Conservation (phyloP, 2,329 filamentous ascomycete genomes). For the Calycina herbarum region DNA sequence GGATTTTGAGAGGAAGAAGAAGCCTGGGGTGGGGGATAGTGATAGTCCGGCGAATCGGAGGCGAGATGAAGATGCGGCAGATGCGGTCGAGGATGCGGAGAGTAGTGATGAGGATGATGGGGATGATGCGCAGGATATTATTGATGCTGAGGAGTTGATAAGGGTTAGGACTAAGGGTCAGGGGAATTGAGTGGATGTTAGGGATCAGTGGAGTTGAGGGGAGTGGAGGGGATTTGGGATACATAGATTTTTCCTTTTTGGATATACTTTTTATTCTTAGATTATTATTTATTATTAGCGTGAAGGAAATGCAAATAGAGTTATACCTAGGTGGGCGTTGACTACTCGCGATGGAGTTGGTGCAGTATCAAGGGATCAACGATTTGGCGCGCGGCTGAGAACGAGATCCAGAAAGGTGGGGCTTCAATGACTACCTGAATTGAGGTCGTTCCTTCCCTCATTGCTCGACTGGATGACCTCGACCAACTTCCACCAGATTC, state of each 20-base stretch:
- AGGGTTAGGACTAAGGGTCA: conserved; percentile 16
- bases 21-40: conserved; percentile 29
- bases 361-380: no score
- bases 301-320: not conserved
- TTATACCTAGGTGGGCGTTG: no score
- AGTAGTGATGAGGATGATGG: conserved; percentile 28
- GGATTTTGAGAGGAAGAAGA: conserved; percentile 83
- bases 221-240: not conserved
- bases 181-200: not conserved
- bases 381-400: no score
- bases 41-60: conserved; percentile 16
- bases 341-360: no score
- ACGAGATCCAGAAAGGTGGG: no score
- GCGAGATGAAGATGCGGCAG: conserved; percentile 20
- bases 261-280: not conserved
- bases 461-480: no score
- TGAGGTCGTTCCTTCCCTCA: no score
- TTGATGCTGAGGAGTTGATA: conserved; percentile 28
- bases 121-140: conserved; percentile 28
- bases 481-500: no score
- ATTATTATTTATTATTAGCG: not conserved
- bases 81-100: conserved; percentile 10
- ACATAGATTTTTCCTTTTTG: not conserved
- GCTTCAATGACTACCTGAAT: no score
- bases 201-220: not conserved